Base-by-base conservation (phyloP, 2,329 filamentous ascomycete genomes). In the Sporothrix euskadiensis region DNA sequence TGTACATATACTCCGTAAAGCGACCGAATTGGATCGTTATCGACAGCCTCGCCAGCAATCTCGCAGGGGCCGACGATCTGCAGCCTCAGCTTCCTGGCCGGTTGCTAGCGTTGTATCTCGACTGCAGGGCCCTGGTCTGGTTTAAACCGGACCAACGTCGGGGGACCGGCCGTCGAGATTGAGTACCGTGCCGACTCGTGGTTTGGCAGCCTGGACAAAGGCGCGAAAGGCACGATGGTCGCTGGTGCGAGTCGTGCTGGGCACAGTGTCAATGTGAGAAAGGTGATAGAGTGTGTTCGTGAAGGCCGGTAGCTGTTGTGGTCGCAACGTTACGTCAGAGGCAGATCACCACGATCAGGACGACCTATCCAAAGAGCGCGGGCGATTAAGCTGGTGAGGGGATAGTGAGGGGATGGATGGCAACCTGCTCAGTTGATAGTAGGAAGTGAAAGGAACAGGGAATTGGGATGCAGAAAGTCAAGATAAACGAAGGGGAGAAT, bases 281-380 rank as follows among this genome's bases (percentile, higher is more conserved):
- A 35, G 35, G 35, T 35, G 26, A 35, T 4, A 19, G 19, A 49
- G 44, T 49, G 44, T 14, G 19, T 16, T 69, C 30, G 47, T 52
- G 22, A 26, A 49, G 44, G 44, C 47, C 32, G 63, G 65, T 10
- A n/a, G 65, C 22, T 16, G 49, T 41, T 41, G 16, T 56, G 65
- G 75, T 56, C 75, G 75, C 75, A 76, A 76, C 75, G 75, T 74
- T 76, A 76, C 75, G 73, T 76, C 74, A 75, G 70, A 73, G 49
- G 57, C 4, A n/a, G 47, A 72, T 72, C 30, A 44, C 59, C 71
- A 56, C 71, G 26, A 68, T 49, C 8, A 32, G 16, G 39, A 52
- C 41, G n/a, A 56, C n/a, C 49, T 22, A 57, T 16, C 22, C 35
- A 63, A 49, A 41, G 47, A 44, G 52, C 6, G 68, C 35, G 49